These are phyloP conservation scores for Cyclotella baltica DNA, from an alignment of 108 stramenopile species.

Conservation along the genomic window DNA sequence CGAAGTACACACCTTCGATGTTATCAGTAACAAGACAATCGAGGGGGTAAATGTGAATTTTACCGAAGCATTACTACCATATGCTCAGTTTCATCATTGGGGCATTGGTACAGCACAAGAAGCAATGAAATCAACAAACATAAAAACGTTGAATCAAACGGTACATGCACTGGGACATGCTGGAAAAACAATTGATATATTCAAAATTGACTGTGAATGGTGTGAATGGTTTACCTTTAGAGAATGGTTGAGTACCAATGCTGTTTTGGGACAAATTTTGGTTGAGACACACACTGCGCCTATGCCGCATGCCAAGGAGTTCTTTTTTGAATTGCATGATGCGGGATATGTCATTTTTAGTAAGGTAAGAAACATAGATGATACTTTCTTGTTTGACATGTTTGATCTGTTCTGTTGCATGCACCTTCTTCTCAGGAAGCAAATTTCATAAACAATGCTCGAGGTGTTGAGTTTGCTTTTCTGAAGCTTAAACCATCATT, in stretches of 20 bases:
- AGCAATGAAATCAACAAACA: neutral
- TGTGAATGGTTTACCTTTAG: constrained; percentile 52
- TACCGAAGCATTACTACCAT: constrained; percentile 26
- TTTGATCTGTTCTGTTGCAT: neutral
- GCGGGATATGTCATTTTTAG: constrained; percentile 49
- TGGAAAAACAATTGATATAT: constrained; percentile 63
- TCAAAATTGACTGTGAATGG: constrained; percentile 64
- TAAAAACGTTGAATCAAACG: constrained; percentile 54
- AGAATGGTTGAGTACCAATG: constrained; percentile 42
- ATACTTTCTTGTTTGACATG: neutral
- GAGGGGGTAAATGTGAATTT: constrained; percentile 55
- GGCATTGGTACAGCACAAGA: constrained; percentile 31
- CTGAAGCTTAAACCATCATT: constrained; percentile 48
- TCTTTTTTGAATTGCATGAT: constrained; percentile 56
- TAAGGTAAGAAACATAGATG: constrained; percentile 36
- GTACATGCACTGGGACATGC: constrained; percentile 62
- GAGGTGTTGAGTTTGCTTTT: constrained; percentile 61
- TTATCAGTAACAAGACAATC: constrained; percentile 35
- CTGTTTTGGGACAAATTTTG: constrained; percentile 52
- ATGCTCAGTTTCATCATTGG: constrained; percentile 47
- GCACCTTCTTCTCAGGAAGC: too few species aligned
- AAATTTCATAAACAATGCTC: constrained; percentile 49
- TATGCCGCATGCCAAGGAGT: constrained; percentile 48
- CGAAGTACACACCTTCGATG: constrained; percentile 66
- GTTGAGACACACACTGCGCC: constrained; percentile 53